Base-by-base conservation (phyloP, 192 early-diverging fungal species). In the Pilaira anomala region DNA sequence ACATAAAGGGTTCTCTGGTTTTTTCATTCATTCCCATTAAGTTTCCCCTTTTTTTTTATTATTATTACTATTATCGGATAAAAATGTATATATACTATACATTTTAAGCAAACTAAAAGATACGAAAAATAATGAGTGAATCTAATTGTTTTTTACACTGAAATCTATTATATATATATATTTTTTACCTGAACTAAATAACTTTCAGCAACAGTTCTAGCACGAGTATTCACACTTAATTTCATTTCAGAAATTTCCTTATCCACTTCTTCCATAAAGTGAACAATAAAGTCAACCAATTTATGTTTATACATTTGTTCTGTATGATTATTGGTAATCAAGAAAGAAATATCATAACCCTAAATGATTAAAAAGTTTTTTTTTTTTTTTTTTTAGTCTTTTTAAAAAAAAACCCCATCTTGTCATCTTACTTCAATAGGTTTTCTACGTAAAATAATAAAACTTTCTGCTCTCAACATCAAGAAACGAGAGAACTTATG, bases 181-280 rank as follows among this genome's bases (percentile, higher is more conserved):
- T 6, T 0, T 19, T 60, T 62, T 73, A 63, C 71, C 71, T 67
- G 46, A 22, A 29, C 51, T 44, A 73, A 66, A 52, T 73, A 74
- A 21, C 67, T 74, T 59, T 76, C 74, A 1, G 74, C 74, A 16
- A 76, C 74, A 22, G 49, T 66, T 76, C 93, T 88, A 1, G 91
- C 94, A 51, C 95, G 81, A 28, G 92, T 85, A 71, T 97, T 97
- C 58, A 98, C 78, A 70, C 88, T 92, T 67, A 98, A 82, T 78
- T 96, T 95, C 93, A 97, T 97, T 73, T 97, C 95, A 69, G 91
- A 94, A 67, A 98, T 98, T 72, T 98, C 96, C 82, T 94, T 96
- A 78, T 98, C 96, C 18, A 98, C 96, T 63, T 95, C 96, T 73
- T 98, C 96, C 96, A 98, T 98, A 70, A 98, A 98, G 80, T 96